Evolutionary conservation across 495 filamentous ascomycete genomes (phyloP), one percentile per base, ranked within the genome.

Genomic region (Mytilinidion resinicola): DNA sequence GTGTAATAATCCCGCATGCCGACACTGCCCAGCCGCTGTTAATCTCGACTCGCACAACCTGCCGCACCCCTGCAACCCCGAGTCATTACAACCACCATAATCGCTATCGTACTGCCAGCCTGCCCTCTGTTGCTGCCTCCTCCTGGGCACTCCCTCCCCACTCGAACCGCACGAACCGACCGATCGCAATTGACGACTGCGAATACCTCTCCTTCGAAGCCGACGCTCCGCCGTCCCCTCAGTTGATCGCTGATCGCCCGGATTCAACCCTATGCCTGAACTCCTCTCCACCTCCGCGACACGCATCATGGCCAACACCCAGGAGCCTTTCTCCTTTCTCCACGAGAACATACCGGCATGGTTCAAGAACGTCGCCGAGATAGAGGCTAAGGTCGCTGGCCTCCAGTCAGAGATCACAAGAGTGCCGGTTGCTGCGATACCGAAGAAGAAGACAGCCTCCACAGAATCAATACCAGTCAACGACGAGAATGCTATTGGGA

Each of bases 361-460:
- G 66, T 61, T 60, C 38, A 43, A 37, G 20, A 53, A 53, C 39
- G 6, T 66, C 6, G 21, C 39, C 21, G 59, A 58, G 42, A 47
- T 66, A 4, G 56, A 66, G 39, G 57, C 58, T 39, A 63, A 90
- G 63, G 84, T 91, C 37, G 78, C 82, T 37, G 76, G 79, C 58
- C 87, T 84, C 70, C 85, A 90, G 69, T 70, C 78, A 41, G 86
- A 89, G 70, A 83, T 90, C 60, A 75, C 80, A 20, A 66, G 71
- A 46, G 66, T 80, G 30, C 71, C 78, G 30, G 74, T 74, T 37
- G 66, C 65, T n/a, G 78, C 80, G 10, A 63, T 79, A 15, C 42
- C 60, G 15, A 56, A 56, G n/a, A 75, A 77, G 47, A 83, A 81
- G 66, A 78, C 80, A 53, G 81, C 79, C 14, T 86, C 85, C 7